Base-by-base conservation (phyloP, 495 filamentous ascomycete genomes). In the Xeromyces bisporus region DNA sequence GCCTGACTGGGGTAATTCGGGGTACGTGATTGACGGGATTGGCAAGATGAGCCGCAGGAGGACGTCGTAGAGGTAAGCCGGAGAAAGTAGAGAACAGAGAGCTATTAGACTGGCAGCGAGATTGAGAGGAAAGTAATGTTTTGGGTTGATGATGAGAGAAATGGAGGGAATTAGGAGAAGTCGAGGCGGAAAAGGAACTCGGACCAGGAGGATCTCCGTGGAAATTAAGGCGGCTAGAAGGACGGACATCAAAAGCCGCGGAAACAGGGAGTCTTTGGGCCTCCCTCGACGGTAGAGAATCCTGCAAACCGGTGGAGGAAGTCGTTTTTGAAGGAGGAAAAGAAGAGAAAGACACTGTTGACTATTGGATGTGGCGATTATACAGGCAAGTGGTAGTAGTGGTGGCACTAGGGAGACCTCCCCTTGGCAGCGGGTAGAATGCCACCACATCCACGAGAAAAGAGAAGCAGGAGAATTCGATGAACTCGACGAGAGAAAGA, bases 1-100 rank as follows among this genome's bases (percentile, higher is more conserved):
- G 29, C 3, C 48, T 40, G 18, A 62, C 52, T 3, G 58, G 54
- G 17, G 60, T 60, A 21, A 53, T 51, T 28, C 60, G 57, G 28
- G 60, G 60, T 38, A 62, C 58, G 57, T 64, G 42, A 36, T 64
- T 62, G 50, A 64, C 53, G 1, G 60, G 60, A 40, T 64, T 64
- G 13, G 50, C 55, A 35, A 62, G 58, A 29, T 53, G 52, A 26
- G 58, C 56, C 23, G 58, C 46, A 16, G 58, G 45, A 9, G 58
- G 55, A 10, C 56, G 53, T 23, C 51, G 33, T 26, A 56, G 44
- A 14, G 34, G 17, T 2, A 14, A 7, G 11, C 7, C 5, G 13
- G 15, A 28, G 26, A n/a, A 6, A 23, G 39, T 32, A 3, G 38
- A 15, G 21, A 34, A 33, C 44, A 38, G 42, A 6, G 34, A 39